These are phyloP conservation scores for Umbellularia californica DNA, from an alignment of 164 flowering plant species.

Conservation along the genomic window DNA sequence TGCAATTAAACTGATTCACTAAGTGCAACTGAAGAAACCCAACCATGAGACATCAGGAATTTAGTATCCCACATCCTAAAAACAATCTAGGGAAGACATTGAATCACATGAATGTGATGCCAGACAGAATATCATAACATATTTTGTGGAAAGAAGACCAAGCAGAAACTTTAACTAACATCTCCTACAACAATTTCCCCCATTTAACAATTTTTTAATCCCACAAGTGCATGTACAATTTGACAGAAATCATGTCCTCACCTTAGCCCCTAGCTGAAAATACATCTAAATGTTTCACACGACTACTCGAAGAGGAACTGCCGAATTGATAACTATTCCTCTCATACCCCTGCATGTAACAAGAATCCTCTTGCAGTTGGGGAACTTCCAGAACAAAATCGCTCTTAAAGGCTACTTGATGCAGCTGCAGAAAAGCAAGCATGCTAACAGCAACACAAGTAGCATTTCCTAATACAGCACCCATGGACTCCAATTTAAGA, in stretches of 20 bases:
- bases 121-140: too few relatives aligned
- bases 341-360: slow-evolving; percentile 6
- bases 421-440: slow-evolving; percentile 46
- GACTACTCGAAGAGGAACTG: slow-evolving; percentile 9
- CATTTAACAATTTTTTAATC: slow-evolving; percentile 2
- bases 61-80: too few relatives aligned
- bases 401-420: slow-evolving; percentile 15
- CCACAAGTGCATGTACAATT: not conserved
- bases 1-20: too few relatives aligned
- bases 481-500: slow-evolving; percentile 51
- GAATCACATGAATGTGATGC: too few relatives aligned
- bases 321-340: slow-evolving; percentile 5
- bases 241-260: not conserved
- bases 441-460: slow-evolving; percentile 72
- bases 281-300: slow-evolving; percentile 22
- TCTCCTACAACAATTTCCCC: too few relatives aligned
- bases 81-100: too few relatives aligned
- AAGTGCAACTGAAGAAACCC: too few relatives aligned
- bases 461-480: slow-evolving; percentile 74
- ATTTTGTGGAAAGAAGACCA: too few relatives aligned
- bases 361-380: slow-evolving; percentile 14
- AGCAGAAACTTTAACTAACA: too few relatives aligned
- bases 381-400: slow-evolving; percentile 11
- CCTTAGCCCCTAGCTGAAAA: slow-evolving; percentile 25
- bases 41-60: too few relatives aligned